Base-by-base conservation (phyloP, 768 basidiomycete genomes). In the Hirschioporus abietinus region DNA sequence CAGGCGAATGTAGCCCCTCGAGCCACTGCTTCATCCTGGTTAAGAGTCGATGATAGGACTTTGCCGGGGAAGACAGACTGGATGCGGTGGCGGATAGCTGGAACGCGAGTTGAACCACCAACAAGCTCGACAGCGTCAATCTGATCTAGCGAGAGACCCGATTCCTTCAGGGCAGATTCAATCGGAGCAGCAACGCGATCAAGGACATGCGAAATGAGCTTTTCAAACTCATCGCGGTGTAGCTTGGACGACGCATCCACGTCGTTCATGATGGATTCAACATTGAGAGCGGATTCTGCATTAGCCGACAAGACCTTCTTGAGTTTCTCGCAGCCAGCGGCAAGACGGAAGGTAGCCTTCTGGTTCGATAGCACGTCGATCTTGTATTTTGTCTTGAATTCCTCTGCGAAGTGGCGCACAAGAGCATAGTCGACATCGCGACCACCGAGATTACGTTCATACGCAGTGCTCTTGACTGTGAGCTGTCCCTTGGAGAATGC, bases 241-340 rank as follows among this genome's bases (percentile, higher is more conserved):
- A 99, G 83, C 66, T 90, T 90, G 63, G 93, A 94, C 3, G 91
- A 83, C 10, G 95, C 96, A 74, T 99, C 96, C 67, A 99, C 78
- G 76, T 99, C 97, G 80, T 90, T 92, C 91, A 96, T 88, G 84
- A 99, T 89, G 66, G 91, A 95, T 78, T 99, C 97, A 75, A 99
- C 95, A 74, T 88, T 94, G 70, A 99, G 80, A 1, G 92, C 90
- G 0, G 92, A 88, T 76, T 96, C 93, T 17, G 84, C 76, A 80
- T 99, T 98, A 69, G 97, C 96, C 15, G 95, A 97, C 20, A 99
- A 84, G 15, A 99, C 83, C 81, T 99, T 99, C 84, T 99, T 98
- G 74, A 98, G 84, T 75, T 90, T 89, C 82, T 99, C 97, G 76
- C 95, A 95, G 23, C 91, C 89, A 18, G 90, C 89, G 26, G 83